Percentiles rank a stretch among this genome's conserved stretches.
Conservation (phyloP, 164 flowering plant genomes). For the Piper betle region DNA sequence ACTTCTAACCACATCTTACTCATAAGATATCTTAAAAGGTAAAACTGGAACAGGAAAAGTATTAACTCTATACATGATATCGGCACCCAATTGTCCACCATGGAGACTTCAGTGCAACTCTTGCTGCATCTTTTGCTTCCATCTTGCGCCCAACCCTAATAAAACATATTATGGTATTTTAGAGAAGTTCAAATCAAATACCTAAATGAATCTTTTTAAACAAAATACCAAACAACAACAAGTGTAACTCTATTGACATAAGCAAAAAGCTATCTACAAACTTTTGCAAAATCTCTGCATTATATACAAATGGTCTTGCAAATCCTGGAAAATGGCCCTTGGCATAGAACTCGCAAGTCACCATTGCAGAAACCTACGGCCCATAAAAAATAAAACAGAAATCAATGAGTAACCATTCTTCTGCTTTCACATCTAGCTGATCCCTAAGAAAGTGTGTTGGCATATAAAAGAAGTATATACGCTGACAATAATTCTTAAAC, state of each 20-base stretch:
- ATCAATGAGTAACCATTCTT: too few species aligned
- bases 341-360: constrained; percentile 84
- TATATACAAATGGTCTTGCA: constrained; percentile 84
- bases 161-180: neutral
- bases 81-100: constrained; percentile 97
- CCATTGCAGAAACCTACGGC: constrained; percentile 75
- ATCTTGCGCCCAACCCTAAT: constrained; percentile 64
- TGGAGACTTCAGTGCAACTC: constrained; percentile 81
- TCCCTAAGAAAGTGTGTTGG: too few species aligned
- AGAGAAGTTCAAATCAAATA: neutral
- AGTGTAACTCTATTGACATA: neutral
- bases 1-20: neutral
- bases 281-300: constrained; percentile 81
- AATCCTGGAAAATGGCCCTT: constrained; percentile 92
- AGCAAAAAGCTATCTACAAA: constrained; percentile 19
- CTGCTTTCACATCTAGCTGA: too few species aligned
- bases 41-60: neutral
- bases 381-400: constrained; percentile 5
- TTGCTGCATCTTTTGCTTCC: constrained; percentile 93
- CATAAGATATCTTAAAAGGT: neutral
- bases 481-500: neutral
- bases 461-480: too few species aligned
- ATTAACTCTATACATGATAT: constrained; percentile 38
- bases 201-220: neutral
- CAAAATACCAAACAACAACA: neutral